Evolutionary conservation across 768 basidiomycete species (phyloP).

Genomic region (Auriscalpium microsporum): DNA sequence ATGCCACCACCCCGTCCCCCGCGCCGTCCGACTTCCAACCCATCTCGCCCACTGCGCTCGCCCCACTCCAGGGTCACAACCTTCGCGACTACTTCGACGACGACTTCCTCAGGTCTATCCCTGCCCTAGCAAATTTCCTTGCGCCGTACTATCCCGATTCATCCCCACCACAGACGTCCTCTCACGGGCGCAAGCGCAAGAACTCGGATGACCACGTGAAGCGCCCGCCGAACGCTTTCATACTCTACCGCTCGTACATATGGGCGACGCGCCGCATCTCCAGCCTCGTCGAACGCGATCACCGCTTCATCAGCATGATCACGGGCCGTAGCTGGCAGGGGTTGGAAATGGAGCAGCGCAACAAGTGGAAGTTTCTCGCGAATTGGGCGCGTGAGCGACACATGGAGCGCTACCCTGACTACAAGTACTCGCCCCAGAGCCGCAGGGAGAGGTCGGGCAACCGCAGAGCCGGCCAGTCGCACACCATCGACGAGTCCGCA

Average conservation of each 20-base stretch:
- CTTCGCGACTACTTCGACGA: neutral
- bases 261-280: conserved; percentile 39
- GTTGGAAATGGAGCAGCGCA: too few relatives aligned
- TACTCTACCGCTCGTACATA: conserved; percentile 68
- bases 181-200: conserved; percentile 33
- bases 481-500: conserved; percentile 24
- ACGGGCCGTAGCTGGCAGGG: conserved; percentile 32
- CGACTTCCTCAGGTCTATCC: conserved; percentile 12
- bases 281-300: conserved; percentile 47
- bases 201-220: conserved; percentile 47
- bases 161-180: conserved; percentile 27
- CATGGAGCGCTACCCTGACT: conserved; percentile 44
- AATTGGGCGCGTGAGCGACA: conserved; percentile 40
- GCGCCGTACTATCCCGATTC: conserved; percentile 12
- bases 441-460: conserved; percentile 26
- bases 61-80: neutral
- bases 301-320: conserved; percentile 67
- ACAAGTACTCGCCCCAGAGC: conserved; percentile 50
- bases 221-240: conserved; percentile 82
- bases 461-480: conserved; percentile 24
- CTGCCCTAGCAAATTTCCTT: conserved; percentile 12
- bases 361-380: conserved; percentile 25
- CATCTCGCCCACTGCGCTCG: neutral
- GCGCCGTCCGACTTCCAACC: neutral
- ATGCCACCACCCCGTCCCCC: neutral